Evolutionary conservation across 768 basidiomycete genomes (phyloP), one percentile per base, ranked within the genome.

Genomic region (Amyloporia xantha): DNA sequence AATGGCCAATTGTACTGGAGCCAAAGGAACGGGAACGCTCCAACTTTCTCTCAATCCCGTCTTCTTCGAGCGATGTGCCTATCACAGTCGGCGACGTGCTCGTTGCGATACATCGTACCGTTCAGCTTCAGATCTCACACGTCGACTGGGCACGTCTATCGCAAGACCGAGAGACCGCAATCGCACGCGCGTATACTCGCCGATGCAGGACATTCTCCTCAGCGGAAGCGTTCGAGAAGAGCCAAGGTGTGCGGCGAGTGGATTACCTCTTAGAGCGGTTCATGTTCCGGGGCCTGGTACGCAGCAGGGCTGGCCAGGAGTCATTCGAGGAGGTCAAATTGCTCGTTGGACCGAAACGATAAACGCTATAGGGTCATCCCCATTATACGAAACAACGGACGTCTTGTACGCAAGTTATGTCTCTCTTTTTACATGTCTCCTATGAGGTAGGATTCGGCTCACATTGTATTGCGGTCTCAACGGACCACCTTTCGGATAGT

Each of bases 61-160:
- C 70, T 70, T 1, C 72, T 75, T 2, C 49, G 4, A 41, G 35
- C 5, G 48, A 52, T 33, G 41, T 49, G 38, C 64, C 64, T 1
- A 78, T 86, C 56, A 75, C 72, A 2, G 64, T 85, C 2, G 71
- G 73, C n/a, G 83, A 84, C 54, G 71, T 86, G 17, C 67, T 85
- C 41, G 63, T 69, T 47, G 71, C 70, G 41, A 66, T 84, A 37
- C 73, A 79, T 55, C 63, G 62, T 19, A 61, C 65, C n/a, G 59
- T 84, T 52, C 77, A 76, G 49, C 50, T 30, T 12, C 54, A 52
- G 50, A 66, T 71, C 46, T 62, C 63, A 0, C 69, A 68, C 41
- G 55, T 57, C 12, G 65, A 72, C 51, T 67, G 66, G 72, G 66
- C 53, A 17, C 55, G 33, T 25, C 59, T 67, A 44, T 59, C 53